These are phyloP conservation scores for Passiflora organensis DNA, from an alignment of 345 rosid genomes.

Conservation along the genomic window DNA sequence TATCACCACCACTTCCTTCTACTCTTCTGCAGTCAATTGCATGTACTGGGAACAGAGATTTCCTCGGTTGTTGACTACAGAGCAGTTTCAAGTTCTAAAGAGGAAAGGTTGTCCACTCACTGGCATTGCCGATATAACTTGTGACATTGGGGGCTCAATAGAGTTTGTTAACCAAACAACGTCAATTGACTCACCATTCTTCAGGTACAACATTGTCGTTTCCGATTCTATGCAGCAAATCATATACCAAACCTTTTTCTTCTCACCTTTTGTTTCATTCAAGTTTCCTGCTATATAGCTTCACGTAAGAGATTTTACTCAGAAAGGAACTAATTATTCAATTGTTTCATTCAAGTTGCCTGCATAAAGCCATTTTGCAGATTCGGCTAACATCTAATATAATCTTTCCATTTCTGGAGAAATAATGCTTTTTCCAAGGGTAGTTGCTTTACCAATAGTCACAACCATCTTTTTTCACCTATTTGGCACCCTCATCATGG, in stretches of 20 bases:
- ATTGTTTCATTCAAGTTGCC: background rate
- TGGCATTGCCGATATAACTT: conserved; percentile 85
- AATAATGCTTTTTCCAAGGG: too few species aligned
- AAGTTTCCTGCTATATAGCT: too few species aligned
- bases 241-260: background rate
- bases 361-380: background rate
- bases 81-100: conserved; percentile 60
- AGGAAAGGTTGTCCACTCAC: conserved; percentile 67
- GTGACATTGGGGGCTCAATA: conserved; percentile 82
- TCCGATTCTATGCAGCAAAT: conserved; percentile 8
- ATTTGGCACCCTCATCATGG: too few species aligned
- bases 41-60: conserved; percentile 95
- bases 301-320: background rate
- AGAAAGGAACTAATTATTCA: background rate
- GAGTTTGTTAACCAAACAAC: conserved; percentile 78
- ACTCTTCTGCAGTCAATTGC: conserved; percentile 63
- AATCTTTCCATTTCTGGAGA: too few species aligned
- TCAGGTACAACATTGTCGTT: conserved; percentile 42
- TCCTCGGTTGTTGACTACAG: conserved; percentile 62
- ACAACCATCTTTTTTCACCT: too few species aligned
- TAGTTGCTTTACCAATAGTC: too few species aligned
- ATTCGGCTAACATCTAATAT: background rate
- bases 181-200: conserved; percentile 75
- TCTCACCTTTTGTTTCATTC: background rate
- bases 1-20: background rate